Base-by-base conservation (phyloP, 2,329 filamentous ascomycete species). In the Claviceps lovelessii region DNA sequence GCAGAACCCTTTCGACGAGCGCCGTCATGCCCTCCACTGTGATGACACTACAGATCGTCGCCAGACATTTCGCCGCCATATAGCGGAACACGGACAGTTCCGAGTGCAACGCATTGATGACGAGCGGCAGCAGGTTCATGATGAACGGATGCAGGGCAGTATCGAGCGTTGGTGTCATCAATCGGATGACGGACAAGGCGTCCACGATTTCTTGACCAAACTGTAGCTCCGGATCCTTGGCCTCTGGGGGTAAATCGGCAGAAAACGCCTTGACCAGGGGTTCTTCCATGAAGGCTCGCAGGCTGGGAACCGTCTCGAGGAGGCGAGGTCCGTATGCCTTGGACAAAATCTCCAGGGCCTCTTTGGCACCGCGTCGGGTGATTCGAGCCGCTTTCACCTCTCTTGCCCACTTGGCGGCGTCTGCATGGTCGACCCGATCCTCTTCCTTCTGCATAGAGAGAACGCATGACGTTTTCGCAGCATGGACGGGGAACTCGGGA, bases 391-490 rank as follows among this genome's bases (percentile, higher is more conserved):
- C 88, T 69, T 84, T 91, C 35, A 89, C 88, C 69, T 98, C 93
- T 59, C 79, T 81, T 39, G 93, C 93, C 70, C 90, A 97, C 65
- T 89, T 90, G 37, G 82, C 89, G 31, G 89, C 88, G 72, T 97
- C 91, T 1, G 86, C 82, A 63, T 96, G 90, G 62, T 98, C 93
- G 60, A 90, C 85, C 48, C 93, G 81, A 64, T 98, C 93, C 70
- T 98, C 93, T 66, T 98, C 93, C 70, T 98, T 98, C 62, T 91
- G 88, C 68, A 98, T 83, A 0, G 93, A 97, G 17, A 98, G 72
- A 55, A 98, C 93, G 15, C 85, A 85, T 59, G 84, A 83, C 49
- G 85, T 86, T 64, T 94, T 85, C 47, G 76, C 68, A 1, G 86
- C 86, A 63, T 97, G 93, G 33, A 87, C 84, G 5, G 85, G 82